Conservation (phyloP, 495 filamentous ascomycete genomes). For the Daldinia concentrica region DNA sequence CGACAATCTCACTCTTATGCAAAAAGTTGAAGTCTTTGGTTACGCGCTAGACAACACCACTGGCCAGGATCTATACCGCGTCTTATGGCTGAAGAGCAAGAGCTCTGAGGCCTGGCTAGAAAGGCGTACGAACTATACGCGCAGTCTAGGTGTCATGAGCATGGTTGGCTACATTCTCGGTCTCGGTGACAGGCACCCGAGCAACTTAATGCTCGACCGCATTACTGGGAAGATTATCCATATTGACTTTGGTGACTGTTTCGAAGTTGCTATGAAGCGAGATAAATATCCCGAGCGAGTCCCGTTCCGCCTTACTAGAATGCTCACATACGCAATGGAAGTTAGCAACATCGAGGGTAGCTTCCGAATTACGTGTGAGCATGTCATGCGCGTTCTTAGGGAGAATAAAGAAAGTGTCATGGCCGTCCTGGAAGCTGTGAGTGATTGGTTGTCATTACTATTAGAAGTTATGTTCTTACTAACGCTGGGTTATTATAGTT, state of each 20-base stretch:
- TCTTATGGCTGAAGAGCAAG: constrained; percentile 98
- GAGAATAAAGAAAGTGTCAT: constrained; percentile 98
- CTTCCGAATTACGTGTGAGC: constrained; percentile 96
- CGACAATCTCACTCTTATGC: constrained; percentile 97
- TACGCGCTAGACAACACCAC: constrained; percentile 99
- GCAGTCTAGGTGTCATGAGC: constrained; percentile 98
- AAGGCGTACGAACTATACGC: constrained; percentile 95
- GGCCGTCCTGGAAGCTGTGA: constrained; percentile 96
- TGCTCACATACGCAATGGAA: constrained; percentile 99
- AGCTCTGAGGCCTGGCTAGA: constrained; percentile 98
- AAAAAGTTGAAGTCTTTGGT: constrained; percentile 99
- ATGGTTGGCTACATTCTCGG: constrained; percentile 99
- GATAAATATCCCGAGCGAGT: constrained; percentile 99
- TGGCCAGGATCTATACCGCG: constrained; percentile 96
- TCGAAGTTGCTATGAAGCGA: constrained; percentile 99
- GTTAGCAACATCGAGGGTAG: constrained; percentile 98
- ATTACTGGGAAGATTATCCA: constrained; percentile 96
- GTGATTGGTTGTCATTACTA: constrained; percentile 52
- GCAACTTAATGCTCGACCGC: constrained; percentile 95
- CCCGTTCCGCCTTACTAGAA: constrained; percentile 95
- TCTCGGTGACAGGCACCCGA: constrained; percentile 94
- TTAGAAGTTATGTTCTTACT: constrained; percentile 29
- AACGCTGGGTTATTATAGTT: constrained; percentile 65
- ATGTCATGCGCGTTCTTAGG: constrained; percentile 95
- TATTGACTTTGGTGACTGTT: constrained; percentile 99